Conservation (phyloP, 129 eudicot species). For the Mikania micrantha region DNA sequence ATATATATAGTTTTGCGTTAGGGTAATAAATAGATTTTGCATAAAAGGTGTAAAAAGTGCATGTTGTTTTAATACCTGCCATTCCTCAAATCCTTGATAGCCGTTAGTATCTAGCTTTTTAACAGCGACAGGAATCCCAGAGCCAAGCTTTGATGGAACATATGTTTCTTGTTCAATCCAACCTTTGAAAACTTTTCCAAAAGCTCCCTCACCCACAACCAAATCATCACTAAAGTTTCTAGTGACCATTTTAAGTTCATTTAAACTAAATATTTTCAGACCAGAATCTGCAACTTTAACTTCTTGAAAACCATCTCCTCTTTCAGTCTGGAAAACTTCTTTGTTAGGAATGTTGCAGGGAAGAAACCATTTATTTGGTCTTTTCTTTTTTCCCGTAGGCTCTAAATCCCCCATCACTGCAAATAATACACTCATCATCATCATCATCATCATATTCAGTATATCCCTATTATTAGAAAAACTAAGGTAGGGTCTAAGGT, state of each 20-base stretch:
- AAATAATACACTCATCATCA: too few species aligned
- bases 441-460: too few species aligned
- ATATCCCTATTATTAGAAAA: too few species aligned
- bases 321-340: background rate
- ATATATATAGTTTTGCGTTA: too few species aligned
- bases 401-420: background rate
- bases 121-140: slow-evolving; percentile 28
- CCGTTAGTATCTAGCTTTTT: slow-evolving; percentile 15
- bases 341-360: slow-evolving; percentile 4
- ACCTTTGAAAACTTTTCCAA: slow-evolving; percentile 32
- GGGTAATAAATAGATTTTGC: too few species aligned
- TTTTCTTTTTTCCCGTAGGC: background rate
- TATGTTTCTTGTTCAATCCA: slow-evolving; percentile 25
- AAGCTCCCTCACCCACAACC: slow-evolving; percentile 28
- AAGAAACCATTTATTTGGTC: background rate
- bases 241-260: slow-evolving; percentile 31
- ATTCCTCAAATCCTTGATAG: slow-evolving; percentile 21
- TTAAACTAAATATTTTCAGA: slow-evolving; percentile 25
- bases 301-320: background rate
- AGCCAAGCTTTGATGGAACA: slow-evolving; percentile 14
- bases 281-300: slow-evolving; percentile 18
- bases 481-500: too few species aligned
- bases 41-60: too few species aligned
- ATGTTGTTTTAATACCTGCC: too few species aligned
- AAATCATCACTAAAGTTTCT: slow-evolving; percentile 26